Evolutionary conservation across 805 yeast genomes (phyloP), one percentile per base, ranked within the genome.

Genomic region (Blastobotrys parvus): DNA sequence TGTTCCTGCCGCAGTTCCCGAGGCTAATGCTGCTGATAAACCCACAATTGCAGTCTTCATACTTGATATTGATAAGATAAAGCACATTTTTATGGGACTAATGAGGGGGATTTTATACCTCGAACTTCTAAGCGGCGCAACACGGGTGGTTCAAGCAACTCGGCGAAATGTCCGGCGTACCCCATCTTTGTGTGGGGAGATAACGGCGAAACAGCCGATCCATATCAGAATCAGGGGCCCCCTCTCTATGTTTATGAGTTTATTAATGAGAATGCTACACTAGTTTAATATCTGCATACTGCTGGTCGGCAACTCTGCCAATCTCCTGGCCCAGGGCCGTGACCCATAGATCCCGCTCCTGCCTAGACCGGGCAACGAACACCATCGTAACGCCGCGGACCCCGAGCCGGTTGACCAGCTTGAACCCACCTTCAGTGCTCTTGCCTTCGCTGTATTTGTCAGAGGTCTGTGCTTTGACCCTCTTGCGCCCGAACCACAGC

Each of bases 311-410:
- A 15, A 37, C 7, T 11, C 35, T 7, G 11, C 59, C 59, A 20
- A 61, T 58, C 11, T 61, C 67, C 4, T 53, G 49, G 25, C 62
- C 57, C 7, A 67, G 44, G 1, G 64, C 59, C 2, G 60, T 51
- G 1, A 84, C 89, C 97, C 97, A 89, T 25, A 75, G 48, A 55
- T 90, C 96, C 42, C 89, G 68, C 52, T 87, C 95, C 48, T 82
- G 82, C 32, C 90, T 65, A 1, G 95, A 84, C 38, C 88, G 62
- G 7, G 95, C 80, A 75, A 87, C 71, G 57, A 89, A 88, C 2
- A 82, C 80, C 65, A 82, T 67, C 36, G 78, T 71, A 41, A 69
- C 69, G 1, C 95, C 92, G 1, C 80, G 72, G 2, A 76, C 73
- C 3, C 89, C 90, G 31, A 82, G 60, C 42, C 75, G 70, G 15